Conservation (phyloP, 2,329 filamentous ascomycete species). For the Lachnellula cervina region DNA sequence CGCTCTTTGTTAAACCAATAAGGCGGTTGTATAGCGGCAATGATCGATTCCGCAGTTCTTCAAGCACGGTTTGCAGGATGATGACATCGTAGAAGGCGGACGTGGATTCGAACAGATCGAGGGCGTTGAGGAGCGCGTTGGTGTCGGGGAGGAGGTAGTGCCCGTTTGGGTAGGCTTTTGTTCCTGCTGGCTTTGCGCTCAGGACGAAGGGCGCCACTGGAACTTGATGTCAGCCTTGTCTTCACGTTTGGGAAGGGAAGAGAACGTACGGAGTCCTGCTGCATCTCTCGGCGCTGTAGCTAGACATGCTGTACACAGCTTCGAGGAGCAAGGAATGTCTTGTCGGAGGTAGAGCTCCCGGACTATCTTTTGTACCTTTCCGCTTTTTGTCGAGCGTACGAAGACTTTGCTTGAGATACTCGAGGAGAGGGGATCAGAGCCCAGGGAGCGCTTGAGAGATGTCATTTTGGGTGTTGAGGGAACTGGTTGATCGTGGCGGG, state of each 20-base stretch:
- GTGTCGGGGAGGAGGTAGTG: slow-evolving; percentile 96
- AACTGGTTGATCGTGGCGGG: slow-evolving; percentile 1
- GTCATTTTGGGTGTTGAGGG: slow-evolving; percentile 44
- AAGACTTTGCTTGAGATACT: slow-evolving; percentile 95
- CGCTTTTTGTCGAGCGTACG: slow-evolving; percentile 87
- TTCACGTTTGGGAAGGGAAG: neutral
- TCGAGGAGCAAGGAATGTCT: slow-evolving; percentile 96
- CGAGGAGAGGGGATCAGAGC: slow-evolving; percentile 50
- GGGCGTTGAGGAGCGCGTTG: slow-evolving; percentile 89
- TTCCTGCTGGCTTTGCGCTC: slow-evolving; percentile 81
- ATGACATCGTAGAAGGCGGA: slow-evolving; percentile 95
- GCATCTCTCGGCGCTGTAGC: slow-evolving; percentile 74
- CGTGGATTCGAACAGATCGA: slow-evolving; percentile 94
- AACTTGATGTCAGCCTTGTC: neutral
- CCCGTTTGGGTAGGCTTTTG: slow-evolving; percentile 74
- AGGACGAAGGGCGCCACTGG: slow-evolving; percentile 78
- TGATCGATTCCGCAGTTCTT: slow-evolving; percentile 91
- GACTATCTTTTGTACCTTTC: slow-evolving; percentile 98
- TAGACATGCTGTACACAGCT: slow-evolving; percentile 74
- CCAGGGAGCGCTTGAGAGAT: slow-evolving; percentile 56
- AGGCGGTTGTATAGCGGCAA: slow-evolving; percentile 92
- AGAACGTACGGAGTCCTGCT: slow-evolving; percentile 61
- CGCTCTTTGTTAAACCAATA: slow-evolving; percentile 84
- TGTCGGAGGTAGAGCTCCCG: slow-evolving; percentile 91
- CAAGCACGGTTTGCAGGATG: slow-evolving; percentile 89